Conservation (phyloP, 208 protist genomes). For the Wallacemonas sp. region DNA sequence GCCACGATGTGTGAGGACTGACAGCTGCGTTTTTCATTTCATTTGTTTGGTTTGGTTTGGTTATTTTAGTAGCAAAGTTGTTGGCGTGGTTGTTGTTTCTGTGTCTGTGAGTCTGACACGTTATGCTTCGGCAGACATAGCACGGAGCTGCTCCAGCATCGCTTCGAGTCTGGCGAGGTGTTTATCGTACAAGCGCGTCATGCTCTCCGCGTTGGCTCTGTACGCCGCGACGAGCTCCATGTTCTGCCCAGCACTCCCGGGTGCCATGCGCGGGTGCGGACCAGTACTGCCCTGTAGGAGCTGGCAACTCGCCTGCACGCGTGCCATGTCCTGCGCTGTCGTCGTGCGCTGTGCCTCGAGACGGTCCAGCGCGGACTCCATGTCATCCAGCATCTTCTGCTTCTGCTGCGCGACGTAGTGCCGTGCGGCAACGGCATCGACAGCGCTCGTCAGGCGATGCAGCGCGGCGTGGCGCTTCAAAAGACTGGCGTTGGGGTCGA, state of each 20-base stretch:
- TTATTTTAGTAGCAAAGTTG: no score
- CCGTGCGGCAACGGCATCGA: conserved; percentile 60
- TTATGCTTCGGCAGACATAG: neutral
- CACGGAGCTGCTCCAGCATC: conserved; percentile 1
- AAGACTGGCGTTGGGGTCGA: conserved; percentile 31
- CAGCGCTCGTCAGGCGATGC: conserved; percentile 45
- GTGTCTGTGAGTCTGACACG: no score
- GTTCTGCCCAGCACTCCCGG: conserved; percentile 16
- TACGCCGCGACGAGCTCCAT: conserved; percentile 22
- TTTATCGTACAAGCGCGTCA: conserved; percentile 33
- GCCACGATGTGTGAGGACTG: no score
- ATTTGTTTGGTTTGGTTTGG: neutral
- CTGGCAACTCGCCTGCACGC: conserved; percentile 24
- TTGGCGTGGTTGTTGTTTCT: no score
- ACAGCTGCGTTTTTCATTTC: no score
- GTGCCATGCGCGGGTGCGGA: neutral
- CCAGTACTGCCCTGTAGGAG: conserved; percentile 19
- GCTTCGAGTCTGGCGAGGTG: conserved; percentile 29
- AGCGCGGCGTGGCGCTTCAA: conserved; percentile 40
- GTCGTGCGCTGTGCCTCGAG: conserved; percentile 19
- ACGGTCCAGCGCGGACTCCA: conserved; percentile 32
- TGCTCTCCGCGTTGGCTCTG: conserved; percentile 11
- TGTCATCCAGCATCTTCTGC: conserved; percentile 40
- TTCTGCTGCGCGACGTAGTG: conserved; percentile 46
- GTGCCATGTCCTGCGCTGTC: neutral